Evolutionary conservation across 257 asterid species (phyloP), one percentile per base, ranked within the genome.

Genomic region (Orobanche coerulescens): DNA sequence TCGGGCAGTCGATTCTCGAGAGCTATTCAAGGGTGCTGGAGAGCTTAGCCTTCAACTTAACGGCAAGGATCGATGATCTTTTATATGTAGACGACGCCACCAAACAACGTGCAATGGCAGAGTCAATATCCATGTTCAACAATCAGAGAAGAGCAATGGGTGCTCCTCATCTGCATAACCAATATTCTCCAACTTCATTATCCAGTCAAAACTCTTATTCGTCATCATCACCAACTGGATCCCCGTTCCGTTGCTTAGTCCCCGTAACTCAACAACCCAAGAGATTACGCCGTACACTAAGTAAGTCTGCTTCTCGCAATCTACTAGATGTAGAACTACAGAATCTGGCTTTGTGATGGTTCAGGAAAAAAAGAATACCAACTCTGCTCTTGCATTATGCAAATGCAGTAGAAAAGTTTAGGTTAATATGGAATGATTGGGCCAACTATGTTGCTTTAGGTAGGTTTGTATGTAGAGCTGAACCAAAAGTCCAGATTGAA

Each of bases 1-100:
- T 92, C 7, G 98, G 98, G 65, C 87, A 88, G 52, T 82, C 98
- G n/a, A 88, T 92, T 69, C 96, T 92, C 18, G 96, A 92, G 73
- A 86, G 96, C 82, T 92, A 92, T 65, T 92, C 98, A 0, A 84
- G 98, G 83, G 96, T 92, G 75, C 69, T 88, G 72, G 93, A 81
- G 79, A 82, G 96, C 76, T 71, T 92, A 70, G 94, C 98, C 52
- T 84, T 73, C 76, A 88, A 82, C 71, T 49, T 92, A 57, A 75
- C 82, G 84, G 85, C 90, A 23, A 82, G 95, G 77, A 86, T 88
- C 26, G 94, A 88, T 7, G 98, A 92, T 78, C 87, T 92, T 64
- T 58, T 92, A 52, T 81, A 81, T 47, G 82, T 88, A 4, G 98
- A 92, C 26, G 93, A 88, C 63, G 95, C 95, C 56, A 82, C 96